phyloP scores from a whole-genome alignment of 2,329 filamentous ascomycete species.

The Arthroderma sp. region DNA sequence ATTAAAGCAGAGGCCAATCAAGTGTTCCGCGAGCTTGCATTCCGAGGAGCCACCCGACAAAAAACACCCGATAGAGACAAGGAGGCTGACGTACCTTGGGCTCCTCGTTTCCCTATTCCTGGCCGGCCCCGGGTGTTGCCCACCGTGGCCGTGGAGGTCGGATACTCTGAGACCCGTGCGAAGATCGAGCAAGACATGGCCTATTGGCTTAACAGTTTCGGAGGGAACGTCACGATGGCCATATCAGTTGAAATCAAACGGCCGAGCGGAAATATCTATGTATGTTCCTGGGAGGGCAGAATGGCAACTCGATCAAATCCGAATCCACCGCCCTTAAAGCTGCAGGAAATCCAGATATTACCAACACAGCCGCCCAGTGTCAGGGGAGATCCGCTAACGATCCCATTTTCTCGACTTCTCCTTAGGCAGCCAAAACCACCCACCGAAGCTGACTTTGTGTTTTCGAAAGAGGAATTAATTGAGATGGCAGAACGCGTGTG shows the following conservation, averaged over 20 bases:
- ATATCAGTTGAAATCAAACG: slow-evolving; percentile 1
- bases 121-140: slow-evolving; percentile 1
- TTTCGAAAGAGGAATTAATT: no score
- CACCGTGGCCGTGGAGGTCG: slow-evolving; percentile 2
- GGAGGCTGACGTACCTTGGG: background rate
- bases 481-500: no score
- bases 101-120: background rate
- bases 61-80: background rate
- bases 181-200: slow-evolving; percentile 1
- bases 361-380: no score
- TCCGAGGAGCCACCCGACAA: background rate
- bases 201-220: background rate
- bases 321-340: no score
- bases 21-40: background rate
- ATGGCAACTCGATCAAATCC: no score
- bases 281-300: background rate
- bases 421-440: no score
- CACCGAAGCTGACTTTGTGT: no score
- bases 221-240: background rate
- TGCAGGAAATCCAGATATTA: no score
- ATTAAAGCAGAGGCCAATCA: background rate
- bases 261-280: slow-evolving; percentile 2
- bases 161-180: background rate
- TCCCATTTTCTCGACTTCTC: no score
- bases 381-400: no score